A percentile compares a stretch with the other conserved stretches of the same genome.
These are phyloP conservation scores for Phlebiopsis gigantea DNA, from an alignment of 768 basidiomycete species.

Conservation along the genomic window DNA sequence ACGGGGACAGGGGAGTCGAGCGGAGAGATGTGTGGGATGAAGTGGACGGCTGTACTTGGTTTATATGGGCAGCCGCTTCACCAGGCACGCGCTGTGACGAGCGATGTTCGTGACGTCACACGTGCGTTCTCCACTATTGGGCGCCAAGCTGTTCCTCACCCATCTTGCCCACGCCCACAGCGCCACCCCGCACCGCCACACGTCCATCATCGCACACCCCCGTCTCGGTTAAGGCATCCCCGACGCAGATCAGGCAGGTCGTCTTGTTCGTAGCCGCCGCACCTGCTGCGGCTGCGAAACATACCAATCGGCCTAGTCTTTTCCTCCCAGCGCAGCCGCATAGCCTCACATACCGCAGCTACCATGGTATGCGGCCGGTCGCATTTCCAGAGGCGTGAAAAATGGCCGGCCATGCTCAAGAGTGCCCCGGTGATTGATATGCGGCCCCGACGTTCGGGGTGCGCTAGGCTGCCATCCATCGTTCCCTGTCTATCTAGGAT, in stretches of 20 bases:
- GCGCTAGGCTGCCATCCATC: no score
- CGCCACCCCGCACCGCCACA: background rate
- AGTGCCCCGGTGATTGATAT: no score
- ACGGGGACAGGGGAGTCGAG: background rate
- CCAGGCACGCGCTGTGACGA: conserved; percentile 3
- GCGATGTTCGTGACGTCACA: conserved; percentile 1
- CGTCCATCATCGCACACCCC: background rate
- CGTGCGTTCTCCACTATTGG: background rate
- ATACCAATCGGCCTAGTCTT: no score
- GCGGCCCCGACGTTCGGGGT: no score
- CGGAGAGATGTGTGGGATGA: background rate
- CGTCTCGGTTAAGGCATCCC: background rate
- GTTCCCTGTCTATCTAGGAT: no score
- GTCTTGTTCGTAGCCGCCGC: background rate
- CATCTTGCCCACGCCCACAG: background rate
- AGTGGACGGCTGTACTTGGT: background rate
- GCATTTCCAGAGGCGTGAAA: background rate
- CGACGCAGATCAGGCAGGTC: background rate
- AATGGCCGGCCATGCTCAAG: no score
- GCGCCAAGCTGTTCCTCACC: background rate
- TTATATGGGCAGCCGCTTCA: background rate
- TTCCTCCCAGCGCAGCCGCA: background rate
- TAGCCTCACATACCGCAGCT: background rate
- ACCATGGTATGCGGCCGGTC: background rate
- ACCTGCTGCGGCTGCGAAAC: no score